A percentile compares a stretch with the other conserved stretches of the same genome.
phyloP scores from a whole-genome alignment of 1,284 basidiomycete species.

The Sparassis latifolia region DNA sequence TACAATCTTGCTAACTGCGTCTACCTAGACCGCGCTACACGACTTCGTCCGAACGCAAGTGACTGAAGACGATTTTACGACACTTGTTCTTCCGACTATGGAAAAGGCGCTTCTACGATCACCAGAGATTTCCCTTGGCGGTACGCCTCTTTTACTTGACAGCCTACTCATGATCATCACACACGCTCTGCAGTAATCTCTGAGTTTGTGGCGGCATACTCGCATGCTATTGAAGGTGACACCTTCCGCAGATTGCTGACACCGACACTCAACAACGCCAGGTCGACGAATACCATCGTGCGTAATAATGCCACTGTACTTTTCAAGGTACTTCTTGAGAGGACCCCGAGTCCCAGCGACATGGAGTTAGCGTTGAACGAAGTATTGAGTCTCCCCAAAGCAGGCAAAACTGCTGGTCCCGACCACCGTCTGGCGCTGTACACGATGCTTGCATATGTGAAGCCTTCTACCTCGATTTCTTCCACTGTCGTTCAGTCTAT shows the following conservation, averaged over 20 bases:
- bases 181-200: constrained; percentile 36
- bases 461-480: constrained; percentile 48
- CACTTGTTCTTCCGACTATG: constrained; percentile 52
- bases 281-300: constrained; percentile 68
- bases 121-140: constrained; percentile 61
- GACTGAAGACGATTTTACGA: constrained; percentile 42
- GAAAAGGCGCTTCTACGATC: constrained; percentile 73
- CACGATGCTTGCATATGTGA: constrained; percentile 61
- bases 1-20: constrained; percentile 5
- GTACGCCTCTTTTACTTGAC: constrained; percentile 29
- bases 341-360: constrained; percentile 26
- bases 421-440: constrained; percentile 84
- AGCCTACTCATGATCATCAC: background rate
- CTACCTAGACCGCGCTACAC: constrained; percentile 39
- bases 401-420: constrained; percentile 79
- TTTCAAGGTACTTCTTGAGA: constrained; percentile 49
- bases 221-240: constrained; percentile 45
- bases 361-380: constrained; percentile 51
- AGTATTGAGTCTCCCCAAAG: constrained; percentile 65
- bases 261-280: constrained; percentile 63
- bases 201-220: constrained; percentile 52
- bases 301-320: constrained; percentile 55
- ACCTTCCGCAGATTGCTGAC: constrained; percentile 60
- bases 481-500: constrained; percentile 46
- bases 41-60: constrained; percentile 57